These are phyloP conservation scores for Termitomyces heimii DNA, from an alignment of 768 basidiomycete species.

Conservation along the genomic window DNA sequence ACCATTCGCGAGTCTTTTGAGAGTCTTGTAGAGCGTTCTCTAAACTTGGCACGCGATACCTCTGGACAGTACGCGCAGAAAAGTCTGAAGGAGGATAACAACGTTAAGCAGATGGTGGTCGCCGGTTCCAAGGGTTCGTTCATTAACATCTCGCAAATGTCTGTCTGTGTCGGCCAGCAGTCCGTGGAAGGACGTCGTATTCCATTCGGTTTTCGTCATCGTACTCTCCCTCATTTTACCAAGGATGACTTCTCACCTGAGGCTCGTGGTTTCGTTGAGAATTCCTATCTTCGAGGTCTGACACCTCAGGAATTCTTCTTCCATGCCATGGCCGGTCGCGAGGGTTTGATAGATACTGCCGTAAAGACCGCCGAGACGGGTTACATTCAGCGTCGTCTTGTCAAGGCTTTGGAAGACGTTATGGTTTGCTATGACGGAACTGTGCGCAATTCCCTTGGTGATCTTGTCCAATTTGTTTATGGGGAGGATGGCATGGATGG, in stretches of 20 bases:
- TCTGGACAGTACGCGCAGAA: constrained; percentile 97
- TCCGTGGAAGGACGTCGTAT: constrained; percentile 97
- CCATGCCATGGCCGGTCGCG: constrained; percentile 99
- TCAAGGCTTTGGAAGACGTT: constrained; percentile 97
- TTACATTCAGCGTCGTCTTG: constrained; percentile 96
- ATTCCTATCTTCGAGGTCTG: constrained; percentile 93
- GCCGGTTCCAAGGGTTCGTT: constrained; percentile 98
- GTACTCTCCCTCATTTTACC: constrained; percentile 94
- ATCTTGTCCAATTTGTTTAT: constrained; percentile 93
- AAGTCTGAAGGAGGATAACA: constrained; percentile 97
- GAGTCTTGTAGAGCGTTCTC: constrained; percentile 81
- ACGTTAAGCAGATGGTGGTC: constrained; percentile 99
- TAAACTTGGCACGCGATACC: constrained; percentile 92
- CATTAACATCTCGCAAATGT: constrained; percentile 99
- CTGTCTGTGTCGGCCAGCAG: constrained; percentile 98
- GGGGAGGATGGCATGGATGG: constrained; percentile 99
- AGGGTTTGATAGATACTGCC: constrained; percentile 98
- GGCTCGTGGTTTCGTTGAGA: constrained; percentile 97
- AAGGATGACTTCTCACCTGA: constrained; percentile 99
- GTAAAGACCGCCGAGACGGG: constrained; percentile 99
- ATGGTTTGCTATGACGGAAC: constrained; percentile 98
- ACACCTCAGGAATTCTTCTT: constrained; percentile 99
- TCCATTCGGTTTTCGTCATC: constrained; percentile 96
- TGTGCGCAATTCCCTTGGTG: constrained; percentile 94
- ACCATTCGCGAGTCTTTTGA: constrained; percentile 99